Evolutionary conservation across 164 flowering plant species (phyloP).

Genomic region (Annona squamosa): DNA sequence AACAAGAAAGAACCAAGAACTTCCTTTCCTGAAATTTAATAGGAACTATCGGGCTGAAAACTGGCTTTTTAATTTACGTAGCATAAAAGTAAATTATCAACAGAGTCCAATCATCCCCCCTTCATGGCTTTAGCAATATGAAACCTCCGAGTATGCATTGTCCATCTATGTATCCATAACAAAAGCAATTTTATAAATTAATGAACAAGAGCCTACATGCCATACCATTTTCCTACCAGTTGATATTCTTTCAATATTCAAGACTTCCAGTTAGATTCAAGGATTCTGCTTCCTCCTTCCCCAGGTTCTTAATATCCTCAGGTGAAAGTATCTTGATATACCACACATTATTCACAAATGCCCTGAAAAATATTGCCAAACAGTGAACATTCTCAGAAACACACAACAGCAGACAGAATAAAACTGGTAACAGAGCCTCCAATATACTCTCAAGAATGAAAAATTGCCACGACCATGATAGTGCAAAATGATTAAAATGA

Average conservation of each 20-base stretch:
- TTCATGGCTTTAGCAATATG: neutral
- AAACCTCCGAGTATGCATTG: neutral
- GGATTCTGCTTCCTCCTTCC: conserved; percentile 38
- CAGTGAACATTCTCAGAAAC: neutral
- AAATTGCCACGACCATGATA: too few species aligned
- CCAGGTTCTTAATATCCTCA: conserved; percentile 60
- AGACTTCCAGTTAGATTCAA: conserved; percentile 28
- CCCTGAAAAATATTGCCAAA: conserved; percentile 35
- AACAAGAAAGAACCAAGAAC: too few species aligned
- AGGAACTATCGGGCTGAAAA: neutral
- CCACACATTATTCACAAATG: conserved; percentile 79
- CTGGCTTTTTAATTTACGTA: neutral
- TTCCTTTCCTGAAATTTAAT: neutral
- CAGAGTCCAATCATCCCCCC: neutral
- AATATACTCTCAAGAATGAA: too few species aligned
- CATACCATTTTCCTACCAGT: conserved; percentile 24
- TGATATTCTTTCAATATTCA: conserved; percentile 25
- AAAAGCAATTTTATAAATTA: neutral
- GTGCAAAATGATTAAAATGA: too few species aligned
- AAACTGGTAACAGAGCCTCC: too few species aligned
- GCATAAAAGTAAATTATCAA: neutral
- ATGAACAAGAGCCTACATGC: neutral
- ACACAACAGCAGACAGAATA: neutral
- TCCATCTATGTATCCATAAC: neutral
- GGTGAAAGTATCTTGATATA: conserved; percentile 87